Conservation (phyloP, 164 flowering plant genomes). For the Vitis riparia region DNA sequence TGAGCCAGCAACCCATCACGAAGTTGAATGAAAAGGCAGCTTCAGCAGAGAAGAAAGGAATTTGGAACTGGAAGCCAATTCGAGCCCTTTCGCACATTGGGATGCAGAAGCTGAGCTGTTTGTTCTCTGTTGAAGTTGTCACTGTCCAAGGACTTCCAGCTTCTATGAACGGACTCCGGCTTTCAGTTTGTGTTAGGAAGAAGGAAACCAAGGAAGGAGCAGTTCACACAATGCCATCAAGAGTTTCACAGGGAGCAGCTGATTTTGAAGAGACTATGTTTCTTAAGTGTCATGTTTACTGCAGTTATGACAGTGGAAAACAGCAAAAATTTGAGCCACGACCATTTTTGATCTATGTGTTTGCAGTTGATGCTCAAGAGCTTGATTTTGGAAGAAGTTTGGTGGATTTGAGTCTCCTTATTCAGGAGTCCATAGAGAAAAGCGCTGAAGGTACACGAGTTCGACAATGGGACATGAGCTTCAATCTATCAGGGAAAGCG, state of each 20-base stretch:
- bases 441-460: slow-evolving; percentile 62
- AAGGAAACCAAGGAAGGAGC: slow-evolving; percentile 88
- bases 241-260: slow-evolving; percentile 84
- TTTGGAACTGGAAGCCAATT: slow-evolving; percentile 96
- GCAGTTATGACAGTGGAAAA: slow-evolving; percentile 34
- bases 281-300: slow-evolving; percentile 72
- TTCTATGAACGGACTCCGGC: slow-evolving; percentile 93
- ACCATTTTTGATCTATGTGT: slow-evolving; percentile 63
- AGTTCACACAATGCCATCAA: slow-evolving; percentile 89
- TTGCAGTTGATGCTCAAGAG: slow-evolving; percentile 84
- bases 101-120: slow-evolving; percentile 75
- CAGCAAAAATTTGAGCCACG: slow-evolving; percentile 72
- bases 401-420: slow-evolving; percentile 72
- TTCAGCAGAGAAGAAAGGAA: slow-evolving; percentile 59
- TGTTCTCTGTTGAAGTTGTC: slow-evolving; percentile 91
- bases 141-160: slow-evolving; percentile 73
- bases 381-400: slow-evolving; percentile 71
- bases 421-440: slow-evolving; percentile 80
- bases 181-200: slow-evolving; percentile 77
- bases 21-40: slow-evolving; percentile 27
- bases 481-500: slow-evolving; percentile 74
- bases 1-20: slow-evolving; percentile 12
- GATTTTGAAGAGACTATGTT: slow-evolving; percentile 94
- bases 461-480: slow-evolving; percentile 77
- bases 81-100: slow-evolving; percentile 76